Evolutionary conservation across 1,284 basidiomycete species (phyloP).

Genomic region (Ceratobasidium sp.): DNA sequence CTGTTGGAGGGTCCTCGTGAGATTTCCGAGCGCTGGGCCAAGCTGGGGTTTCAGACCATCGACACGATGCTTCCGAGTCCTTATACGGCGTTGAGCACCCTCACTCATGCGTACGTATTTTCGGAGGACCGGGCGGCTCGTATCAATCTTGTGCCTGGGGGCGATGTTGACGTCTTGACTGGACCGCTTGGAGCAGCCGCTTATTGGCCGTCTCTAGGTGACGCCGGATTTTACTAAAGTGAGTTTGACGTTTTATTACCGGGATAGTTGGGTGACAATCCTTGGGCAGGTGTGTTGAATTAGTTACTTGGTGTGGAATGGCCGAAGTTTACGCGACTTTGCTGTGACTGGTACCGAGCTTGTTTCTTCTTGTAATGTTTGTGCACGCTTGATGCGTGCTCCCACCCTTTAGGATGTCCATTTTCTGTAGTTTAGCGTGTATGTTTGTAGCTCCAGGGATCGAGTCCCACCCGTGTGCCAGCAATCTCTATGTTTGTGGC

Average conservation of each 20-base stretch:
- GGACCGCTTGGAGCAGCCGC: background rate
- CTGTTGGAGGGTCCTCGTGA: conserved; percentile 28
- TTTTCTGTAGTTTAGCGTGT: too few relatives aligned
- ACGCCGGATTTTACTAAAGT: conserved; percentile 9
- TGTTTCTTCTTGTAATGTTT: too few relatives aligned
- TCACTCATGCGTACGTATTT: conserved; percentile 1
- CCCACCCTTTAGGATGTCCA: too few relatives aligned
- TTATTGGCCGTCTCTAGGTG: background rate
- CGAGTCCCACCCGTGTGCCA: too few relatives aligned
- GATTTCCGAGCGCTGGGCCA: conserved; percentile 6
- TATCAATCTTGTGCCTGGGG: conserved; percentile 16
- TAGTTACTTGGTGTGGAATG: too few relatives aligned
- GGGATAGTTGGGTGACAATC: too few relatives aligned
- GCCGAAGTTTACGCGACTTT: too few relatives aligned
- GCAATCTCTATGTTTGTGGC: too few relatives aligned
- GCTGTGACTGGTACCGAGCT: too few relatives aligned
- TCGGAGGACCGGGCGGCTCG: background rate
- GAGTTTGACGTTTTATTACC: background rate
- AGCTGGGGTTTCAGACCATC: background rate
- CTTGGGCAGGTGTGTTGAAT: too few relatives aligned
- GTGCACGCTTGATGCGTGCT: too few relatives aligned
- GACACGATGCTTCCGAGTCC: conserved; percentile 8
- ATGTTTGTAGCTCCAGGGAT: too few relatives aligned
- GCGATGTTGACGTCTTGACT: background rate
- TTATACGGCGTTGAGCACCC: background rate